Evolutionary conservation across 108 stramenopile genomes (phyloP).

Genomic region (Licmophora abbreviata): DNA sequence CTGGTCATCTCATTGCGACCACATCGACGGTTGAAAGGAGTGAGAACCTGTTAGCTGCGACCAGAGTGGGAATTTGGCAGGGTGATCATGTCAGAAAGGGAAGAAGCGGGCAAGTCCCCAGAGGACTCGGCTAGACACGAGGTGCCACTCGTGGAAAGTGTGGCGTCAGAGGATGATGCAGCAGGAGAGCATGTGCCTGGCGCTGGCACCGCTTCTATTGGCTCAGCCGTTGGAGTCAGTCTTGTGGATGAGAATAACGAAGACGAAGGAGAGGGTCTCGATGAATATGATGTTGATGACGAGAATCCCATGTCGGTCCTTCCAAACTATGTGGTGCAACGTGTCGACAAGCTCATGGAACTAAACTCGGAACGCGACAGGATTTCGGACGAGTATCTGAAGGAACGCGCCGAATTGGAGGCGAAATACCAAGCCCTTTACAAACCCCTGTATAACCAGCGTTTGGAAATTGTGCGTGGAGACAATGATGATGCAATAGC

Average conservation of each 20-base stretch:
- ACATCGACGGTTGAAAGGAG: no score
- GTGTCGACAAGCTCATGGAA: slow-evolving; percentile 51
- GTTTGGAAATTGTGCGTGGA: slow-evolving; percentile 40
- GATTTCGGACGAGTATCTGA: slow-evolving; percentile 50
- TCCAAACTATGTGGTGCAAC: slow-evolving; percentile 35
- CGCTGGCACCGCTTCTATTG: no score
- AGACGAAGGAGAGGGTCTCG: slow-evolving; percentile 24
- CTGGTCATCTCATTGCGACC: no score
- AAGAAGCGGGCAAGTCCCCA: no score
- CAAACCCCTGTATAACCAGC: slow-evolving; percentile 58
- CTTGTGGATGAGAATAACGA: slow-evolving; percentile 8
- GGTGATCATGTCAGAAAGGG: no score
- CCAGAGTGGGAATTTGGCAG: no score
- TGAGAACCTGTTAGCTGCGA: no score
- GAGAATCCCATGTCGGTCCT: slow-evolving; percentile 22
- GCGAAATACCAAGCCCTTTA: slow-evolving; percentile 44
- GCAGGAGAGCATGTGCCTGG: no score
- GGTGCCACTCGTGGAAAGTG: no score
- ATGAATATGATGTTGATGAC: slow-evolving; percentile 29
- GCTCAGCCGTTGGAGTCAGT: no score
- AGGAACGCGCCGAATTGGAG: slow-evolving; percentile 78
- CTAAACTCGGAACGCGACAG: slow-evolving; percentile 50
- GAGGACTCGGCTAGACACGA: no score
- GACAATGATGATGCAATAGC: slow-evolving; percentile 29
- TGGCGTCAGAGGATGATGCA: no score